Evolutionary conservation across 2,329 filamentous ascomycete species (phyloP), one percentile per base, ranked within the genome.

Genomic region (Phyllosticta citrichinensis): DNA sequence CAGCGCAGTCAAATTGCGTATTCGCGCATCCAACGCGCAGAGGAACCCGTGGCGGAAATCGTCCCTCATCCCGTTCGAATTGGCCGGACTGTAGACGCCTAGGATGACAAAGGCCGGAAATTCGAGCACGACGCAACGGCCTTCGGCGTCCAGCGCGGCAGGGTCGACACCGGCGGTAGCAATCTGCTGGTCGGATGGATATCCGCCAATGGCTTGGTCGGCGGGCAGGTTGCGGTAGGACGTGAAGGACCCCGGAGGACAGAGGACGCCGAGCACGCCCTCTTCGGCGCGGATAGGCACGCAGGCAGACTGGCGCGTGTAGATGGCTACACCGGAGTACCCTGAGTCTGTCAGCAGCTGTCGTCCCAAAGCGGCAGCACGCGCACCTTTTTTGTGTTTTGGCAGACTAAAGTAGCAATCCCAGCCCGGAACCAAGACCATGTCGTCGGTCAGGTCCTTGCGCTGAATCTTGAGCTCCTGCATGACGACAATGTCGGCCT

Each of bases 401-500:
- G 94, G 94, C 24, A 99, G 79, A 71, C 91, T 97, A 75, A 97
- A 97, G 75, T 87, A 96, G 65, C 92, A 92, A 71, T 99, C 94
- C 93, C 93, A 99, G 12, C 94, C 94, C 0, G 89, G 86, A 0
- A 97, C 85, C 35, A 97, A 79, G 10, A 97, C 92, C 91, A 97
- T 97, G 67, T 97, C 94, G 80, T 97, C 94, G 51, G 81, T 82
- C 1, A 99, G 79, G 67, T 97, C 92, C 71, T 96, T 96, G 62
- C 88, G 83, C 71, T 97, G 94, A 51, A 97, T 97, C 76, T 97
- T 99, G 52, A 91, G 87, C 75, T 97, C 94, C 73, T 99, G 94
- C 79, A 97, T 91, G 62, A 97, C 82, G 19, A 97, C 85, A 65
- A 99, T 94, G 72, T 99, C 94, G 58, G 92, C 86, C 71, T 94